These are phyloP conservation scores for Orychophragmus violaceus DNA, from an alignment of 345 rosid species.

Conservation along the genomic window DNA sequence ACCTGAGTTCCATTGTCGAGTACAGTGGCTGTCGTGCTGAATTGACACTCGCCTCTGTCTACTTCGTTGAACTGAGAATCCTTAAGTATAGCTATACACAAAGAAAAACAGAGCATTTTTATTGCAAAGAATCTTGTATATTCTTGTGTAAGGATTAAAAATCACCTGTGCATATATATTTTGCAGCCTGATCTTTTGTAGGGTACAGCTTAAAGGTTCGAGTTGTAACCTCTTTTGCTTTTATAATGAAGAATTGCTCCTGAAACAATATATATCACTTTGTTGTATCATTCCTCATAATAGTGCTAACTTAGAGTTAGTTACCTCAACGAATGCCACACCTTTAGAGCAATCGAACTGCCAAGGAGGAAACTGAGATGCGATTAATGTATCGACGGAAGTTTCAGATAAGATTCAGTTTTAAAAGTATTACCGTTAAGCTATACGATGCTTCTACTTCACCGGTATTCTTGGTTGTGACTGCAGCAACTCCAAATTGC, in stretches of 20 bases:
- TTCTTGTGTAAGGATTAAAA: too few species aligned
- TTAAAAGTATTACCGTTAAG: constrained; percentile 51
- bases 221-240: constrained; percentile 50
- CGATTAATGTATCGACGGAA: neutral
- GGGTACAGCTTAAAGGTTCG: constrained; percentile 71
- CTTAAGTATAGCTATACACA: constrained; percentile 68
- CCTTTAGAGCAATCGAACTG: constrained; percentile 87
- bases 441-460: constrained; percentile 89
- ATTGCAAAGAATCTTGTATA: neutral
- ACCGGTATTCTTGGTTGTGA: constrained; percentile 67
- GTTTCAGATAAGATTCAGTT: neutral
- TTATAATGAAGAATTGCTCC: constrained; percentile 90
- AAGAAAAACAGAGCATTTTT: constrained; percentile 10
- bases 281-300: neutral
- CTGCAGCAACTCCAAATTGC: constrained; percentile 74
- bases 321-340: constrained; percentile 66
- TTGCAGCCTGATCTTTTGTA: constrained; percentile 81
- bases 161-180: constrained; percentile 63
- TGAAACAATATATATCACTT: constrained; percentile 27
- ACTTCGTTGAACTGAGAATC: constrained; percentile 78
- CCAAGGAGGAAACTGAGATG: constrained; percentile 12
- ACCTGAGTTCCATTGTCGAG: constrained; percentile 89
- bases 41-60: constrained; percentile 88
- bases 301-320: neutral
- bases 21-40: constrained; percentile 68